Base-by-base conservation (phyloP, 495 filamentous ascomycete species). In the Hyaloscypha variabilis region DNA sequence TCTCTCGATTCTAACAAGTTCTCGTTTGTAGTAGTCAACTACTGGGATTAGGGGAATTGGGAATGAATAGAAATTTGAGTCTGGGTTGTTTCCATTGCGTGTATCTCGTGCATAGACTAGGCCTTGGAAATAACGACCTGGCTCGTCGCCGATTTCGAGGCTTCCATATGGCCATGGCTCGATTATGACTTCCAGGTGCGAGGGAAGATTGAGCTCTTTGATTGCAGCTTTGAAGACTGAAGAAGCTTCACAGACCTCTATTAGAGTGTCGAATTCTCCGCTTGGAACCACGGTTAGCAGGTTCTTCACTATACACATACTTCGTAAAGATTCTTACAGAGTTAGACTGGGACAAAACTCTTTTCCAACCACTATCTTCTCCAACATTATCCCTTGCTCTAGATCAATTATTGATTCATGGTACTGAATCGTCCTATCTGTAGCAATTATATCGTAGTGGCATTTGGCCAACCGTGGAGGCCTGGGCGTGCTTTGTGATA, bases 351-450 rank as follows among this genome's bases (percentile, higher is more conserved):
- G 83, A 77, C 91, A 87, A 53, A 80, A 81, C 60, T 85, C 74
- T 51, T 83, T 81, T 31, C 82, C 82, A 30, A 90, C 80, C 6
- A 86, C 69, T 21, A 79, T 78, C 65, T 84, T 84, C 36, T 76
- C 77, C 14, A 85, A 71, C 13, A 83, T 75, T 65, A 77, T 71
- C 4, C 76, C 77, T 24, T 74, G 69, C 3, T 73, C 78, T 28
- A 91, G 66, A 68, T 91, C 87, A 19, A 92, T 81, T 25, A 90
- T 73, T 1, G 86, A 82, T 72, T 91, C 87, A 58, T 82, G 77
- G 60, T 87, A 89, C 49, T 83, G 77, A 8, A 81, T 78, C 24
- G 85, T 77, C n/a, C 79, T 81, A 64, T 89, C 84, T 34, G 75
- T 63, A 5, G 81, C 81, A 65, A 91, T 83, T 55, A 86, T 80